Conservation (phyloP, 257 asterid genomes). For the Plectranthus barbatus region DNA sequence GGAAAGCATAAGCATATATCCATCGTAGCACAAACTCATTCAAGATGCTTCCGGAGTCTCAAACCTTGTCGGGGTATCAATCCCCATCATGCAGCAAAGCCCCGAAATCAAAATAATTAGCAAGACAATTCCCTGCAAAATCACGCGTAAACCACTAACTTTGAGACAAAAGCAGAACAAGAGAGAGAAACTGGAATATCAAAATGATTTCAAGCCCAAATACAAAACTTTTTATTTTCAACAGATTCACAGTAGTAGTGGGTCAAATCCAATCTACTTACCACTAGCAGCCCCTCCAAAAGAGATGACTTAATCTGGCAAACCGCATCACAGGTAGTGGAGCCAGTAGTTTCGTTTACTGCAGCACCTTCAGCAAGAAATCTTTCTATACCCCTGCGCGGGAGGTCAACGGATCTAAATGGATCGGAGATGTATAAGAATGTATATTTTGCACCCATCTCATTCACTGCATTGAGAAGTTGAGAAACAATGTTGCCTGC, state of each 20-base stretch:
- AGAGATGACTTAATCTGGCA: constrained; percentile 89
- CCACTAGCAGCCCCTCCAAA: constrained; percentile 86
- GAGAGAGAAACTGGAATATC: neutral
- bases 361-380: constrained; percentile 74
- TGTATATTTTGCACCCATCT: constrained; percentile 62
- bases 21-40: constrained; percentile 13
- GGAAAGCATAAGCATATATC: constrained; percentile 14
- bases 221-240: neutral
- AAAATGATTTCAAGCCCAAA: neutral
- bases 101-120: constrained; percentile 88
- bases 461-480: constrained; percentile 53
- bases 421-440: constrained; percentile 82
- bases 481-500: constrained; percentile 74
- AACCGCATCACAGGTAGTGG: constrained; percentile 72
- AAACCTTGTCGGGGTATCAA: constrained; percentile 95
- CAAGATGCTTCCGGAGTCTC: constrained; percentile 84
- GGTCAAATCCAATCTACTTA: constrained; percentile 27
- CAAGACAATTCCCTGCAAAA: constrained; percentile 76
- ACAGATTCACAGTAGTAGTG: constrained; percentile 6
- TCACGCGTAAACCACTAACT: neutral
- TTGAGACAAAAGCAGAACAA: neutral
- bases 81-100: constrained; percentile 98
- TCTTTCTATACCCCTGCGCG: constrained; percentile 53
- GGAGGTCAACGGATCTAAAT: constrained; percentile 32
- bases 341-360: constrained; percentile 38